Percentiles rank a stretch among this genome's conserved stretches.
Conservation (phyloP, 768 basidiomycete species). For the Gelatoporia subvermispora region DNA sequence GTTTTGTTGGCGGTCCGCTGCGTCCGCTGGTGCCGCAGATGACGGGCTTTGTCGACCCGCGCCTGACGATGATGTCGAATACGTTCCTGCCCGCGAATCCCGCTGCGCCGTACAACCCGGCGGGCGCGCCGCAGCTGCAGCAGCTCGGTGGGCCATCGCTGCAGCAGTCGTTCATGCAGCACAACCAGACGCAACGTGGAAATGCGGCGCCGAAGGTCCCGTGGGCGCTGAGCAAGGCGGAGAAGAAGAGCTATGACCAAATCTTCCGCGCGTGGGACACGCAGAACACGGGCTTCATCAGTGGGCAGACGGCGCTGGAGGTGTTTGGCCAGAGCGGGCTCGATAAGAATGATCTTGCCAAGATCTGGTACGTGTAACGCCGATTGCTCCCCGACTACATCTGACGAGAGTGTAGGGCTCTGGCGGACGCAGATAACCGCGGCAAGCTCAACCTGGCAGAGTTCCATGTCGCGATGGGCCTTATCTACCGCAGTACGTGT, state of each 20-base stretch:
- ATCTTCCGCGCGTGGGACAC: conserved; percentile 98
- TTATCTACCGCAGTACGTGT: conserved; percentile 89
- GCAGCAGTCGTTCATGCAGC: conserved; percentile 84
- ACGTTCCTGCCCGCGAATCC: conserved; percentile 84
- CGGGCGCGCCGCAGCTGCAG: conserved; percentile 64
- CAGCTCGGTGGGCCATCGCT: conserved; percentile 51
- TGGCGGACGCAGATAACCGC: conserved; percentile 89
- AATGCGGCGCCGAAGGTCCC: conserved; percentile 64
- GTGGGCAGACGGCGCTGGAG: conserved; percentile 77
- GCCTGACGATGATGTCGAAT: conserved; percentile 84
- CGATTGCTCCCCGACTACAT: neutral
- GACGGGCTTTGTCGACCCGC: conserved; percentile 80
- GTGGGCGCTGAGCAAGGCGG: conserved; percentile 82
- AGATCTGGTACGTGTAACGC: conserved; percentile 70
- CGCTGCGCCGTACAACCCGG: conserved; percentile 53
- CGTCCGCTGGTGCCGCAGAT: conserved; percentile 61
- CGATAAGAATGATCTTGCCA: conserved; percentile 83
- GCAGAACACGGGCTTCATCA: conserved; percentile 76
- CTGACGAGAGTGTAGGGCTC: conserved; percentile 57
- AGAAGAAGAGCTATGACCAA: conserved; percentile 95
- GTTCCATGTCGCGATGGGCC: conserved; percentile 97
- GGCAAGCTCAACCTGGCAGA: conserved; percentile 94
- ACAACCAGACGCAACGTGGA: conserved; percentile 72
- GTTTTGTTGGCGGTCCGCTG: conserved; percentile 38
- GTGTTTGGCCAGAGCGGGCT: conserved; percentile 94